Conservation (phyloP, 345 rosid genomes). For the Turritis glabra region DNA sequence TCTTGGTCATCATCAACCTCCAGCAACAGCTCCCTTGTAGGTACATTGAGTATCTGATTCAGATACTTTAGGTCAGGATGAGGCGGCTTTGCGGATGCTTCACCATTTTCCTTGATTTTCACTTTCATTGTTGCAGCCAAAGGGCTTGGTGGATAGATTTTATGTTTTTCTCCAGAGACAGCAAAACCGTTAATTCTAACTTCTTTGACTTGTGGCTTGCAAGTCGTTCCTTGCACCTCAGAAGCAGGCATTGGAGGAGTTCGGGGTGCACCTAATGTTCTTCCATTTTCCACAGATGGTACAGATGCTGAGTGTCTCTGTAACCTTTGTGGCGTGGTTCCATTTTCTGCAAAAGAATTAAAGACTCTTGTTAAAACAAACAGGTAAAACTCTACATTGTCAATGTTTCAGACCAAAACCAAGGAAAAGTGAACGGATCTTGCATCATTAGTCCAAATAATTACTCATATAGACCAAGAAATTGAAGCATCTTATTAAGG, state of each 20-base stretch:
- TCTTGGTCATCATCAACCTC: slow-evolving; percentile 46
- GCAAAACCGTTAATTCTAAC: slow-evolving; percentile 47
- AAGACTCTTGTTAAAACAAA: slow-evolving; percentile 9
- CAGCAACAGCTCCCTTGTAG: slow-evolving; percentile 48
- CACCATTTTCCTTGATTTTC: slow-evolving; percentile 41
- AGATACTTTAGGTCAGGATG: slow-evolving; percentile 70
- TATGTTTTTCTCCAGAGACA: slow-evolving; percentile 32
- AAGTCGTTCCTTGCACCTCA: slow-evolving; percentile 31
- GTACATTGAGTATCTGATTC: slow-evolving; percentile 51
- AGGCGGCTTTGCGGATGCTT: slow-evolving; percentile 47
- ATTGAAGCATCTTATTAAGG: neutral
- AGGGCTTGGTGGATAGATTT: slow-evolving; percentile 33
- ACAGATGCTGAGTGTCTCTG: slow-evolving; percentile 38
- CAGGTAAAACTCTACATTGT: neutral
- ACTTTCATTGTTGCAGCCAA: slow-evolving; percentile 17
- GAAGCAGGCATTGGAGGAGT: slow-evolving; percentile 29
- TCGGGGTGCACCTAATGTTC: slow-evolving; percentile 38
- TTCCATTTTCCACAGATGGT: slow-evolving; percentile 50
- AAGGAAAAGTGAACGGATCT: neutral
- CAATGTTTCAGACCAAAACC: slow-evolving; percentile 38
- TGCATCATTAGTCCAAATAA: neutral
- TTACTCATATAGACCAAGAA: neutral
- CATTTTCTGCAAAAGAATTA: slow-evolving; percentile 47
- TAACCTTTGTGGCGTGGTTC: slow-evolving; percentile 47
- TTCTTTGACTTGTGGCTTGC: slow-evolving; percentile 43